These are phyloP conservation scores for Claviceps humidiphila DNA, from an alignment of 2,329 filamentous ascomycete species.

Conservation along the genomic window DNA sequence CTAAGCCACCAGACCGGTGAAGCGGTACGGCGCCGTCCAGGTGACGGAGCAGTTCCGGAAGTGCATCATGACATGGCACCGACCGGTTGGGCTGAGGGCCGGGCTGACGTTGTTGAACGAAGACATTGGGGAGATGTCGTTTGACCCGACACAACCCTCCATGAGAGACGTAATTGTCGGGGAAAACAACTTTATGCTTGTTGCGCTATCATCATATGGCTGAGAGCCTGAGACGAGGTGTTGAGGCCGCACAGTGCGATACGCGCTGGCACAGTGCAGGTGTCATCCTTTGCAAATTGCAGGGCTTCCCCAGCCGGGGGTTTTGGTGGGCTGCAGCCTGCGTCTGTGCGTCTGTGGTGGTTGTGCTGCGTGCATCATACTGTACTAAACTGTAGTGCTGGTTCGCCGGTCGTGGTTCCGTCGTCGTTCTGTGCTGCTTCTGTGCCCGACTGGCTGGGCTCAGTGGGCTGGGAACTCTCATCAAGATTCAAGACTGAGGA, in stretches of 20 bases:
- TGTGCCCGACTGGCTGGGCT: too few relatives aligned
- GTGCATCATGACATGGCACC: conserved; percentile 4
- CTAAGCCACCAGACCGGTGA: too few relatives aligned
- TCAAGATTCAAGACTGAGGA: too few relatives aligned
- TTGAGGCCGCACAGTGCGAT: too few relatives aligned
- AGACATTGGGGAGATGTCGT: background rate
- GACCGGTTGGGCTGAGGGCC: conserved; percentile 3
- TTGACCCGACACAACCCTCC: background rate
- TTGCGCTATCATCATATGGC: background rate
- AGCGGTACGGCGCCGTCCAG: background rate
- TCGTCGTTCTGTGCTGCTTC: too few relatives aligned
- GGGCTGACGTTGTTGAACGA: background rate
- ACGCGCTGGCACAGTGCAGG: too few relatives aligned
- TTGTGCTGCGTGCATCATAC: background rate
- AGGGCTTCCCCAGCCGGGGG: too few relatives aligned
- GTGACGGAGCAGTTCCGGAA: background rate
- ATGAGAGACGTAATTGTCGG: background rate
- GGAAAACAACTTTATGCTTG: background rate
- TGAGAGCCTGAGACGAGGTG: too few relatives aligned
- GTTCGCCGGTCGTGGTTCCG: too few relatives aligned
- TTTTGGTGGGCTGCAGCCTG: background rate
- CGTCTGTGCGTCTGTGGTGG: background rate
- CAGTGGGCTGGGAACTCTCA: too few relatives aligned
- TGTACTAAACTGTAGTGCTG: too few relatives aligned
- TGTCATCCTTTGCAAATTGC: too few relatives aligned